phyloP scores from a whole-genome alignment of 108 stramenopile species.

The Skeletonema potamos region DNA sequence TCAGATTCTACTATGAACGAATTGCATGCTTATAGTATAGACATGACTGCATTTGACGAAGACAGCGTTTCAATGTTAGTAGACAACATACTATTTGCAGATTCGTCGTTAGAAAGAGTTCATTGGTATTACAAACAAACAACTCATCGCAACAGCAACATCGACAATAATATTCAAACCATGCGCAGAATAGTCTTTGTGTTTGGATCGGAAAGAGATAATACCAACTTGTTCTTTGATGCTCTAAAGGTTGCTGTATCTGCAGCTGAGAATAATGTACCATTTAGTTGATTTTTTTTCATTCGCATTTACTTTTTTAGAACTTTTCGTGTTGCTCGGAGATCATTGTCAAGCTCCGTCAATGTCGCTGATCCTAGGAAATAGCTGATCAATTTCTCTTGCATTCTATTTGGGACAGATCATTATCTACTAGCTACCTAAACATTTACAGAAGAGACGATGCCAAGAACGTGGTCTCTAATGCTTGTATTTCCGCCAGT shows the following conservation, averaged over 20 bases:
- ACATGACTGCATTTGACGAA: constrained; percentile 2
- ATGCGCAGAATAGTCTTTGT: constrained; percentile 1
- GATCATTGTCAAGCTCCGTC: no score
- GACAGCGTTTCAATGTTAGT: constrained; percentile 12
- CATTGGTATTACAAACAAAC: constrained; percentile 14
- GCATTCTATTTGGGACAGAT: not conserved
- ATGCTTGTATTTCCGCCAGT: not conserved
- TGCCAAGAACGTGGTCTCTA: not conserved
- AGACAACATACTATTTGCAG: constrained; percentile 20
- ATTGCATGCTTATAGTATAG: constrained; percentile 5
- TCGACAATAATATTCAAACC: not conserved
- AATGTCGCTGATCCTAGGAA: no score
- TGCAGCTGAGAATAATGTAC: not conserved
- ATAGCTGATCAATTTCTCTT: no score
- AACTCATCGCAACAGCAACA: not conserved
- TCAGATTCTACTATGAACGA: not conserved
- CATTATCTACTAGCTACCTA: not conserved
- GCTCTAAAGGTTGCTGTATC: constrained; percentile 3
- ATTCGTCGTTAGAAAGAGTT: constrained; percentile 12
- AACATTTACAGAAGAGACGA: constrained; percentile 5
- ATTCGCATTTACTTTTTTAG: no score
- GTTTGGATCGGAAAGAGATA: constrained; percentile 10
- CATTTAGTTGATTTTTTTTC: not conserved
- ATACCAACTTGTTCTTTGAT: constrained; percentile 5
- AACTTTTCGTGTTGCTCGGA: no score